phyloP scores from a whole-genome alignment of 345 rosid genomes.

The Pugionium cornutum region DNA sequence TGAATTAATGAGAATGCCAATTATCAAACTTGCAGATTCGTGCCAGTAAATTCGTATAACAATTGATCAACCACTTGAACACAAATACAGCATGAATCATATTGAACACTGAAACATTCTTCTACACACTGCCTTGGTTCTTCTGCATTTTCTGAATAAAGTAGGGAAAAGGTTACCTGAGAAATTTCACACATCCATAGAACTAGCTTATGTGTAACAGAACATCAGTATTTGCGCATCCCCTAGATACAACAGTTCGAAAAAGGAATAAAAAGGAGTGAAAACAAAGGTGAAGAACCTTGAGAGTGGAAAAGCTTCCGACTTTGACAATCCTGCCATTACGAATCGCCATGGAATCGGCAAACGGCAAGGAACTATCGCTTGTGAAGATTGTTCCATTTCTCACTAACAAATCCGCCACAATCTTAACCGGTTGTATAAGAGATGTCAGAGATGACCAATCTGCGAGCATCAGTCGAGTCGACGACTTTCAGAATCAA shows the following conservation, averaged over 20 bases:
- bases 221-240: too few relatives aligned
- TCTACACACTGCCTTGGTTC: background rate
- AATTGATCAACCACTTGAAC: conserved; percentile 5
- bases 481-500: conserved; percentile 2
- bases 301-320: conserved; percentile 64
- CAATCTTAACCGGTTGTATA: conserved; percentile 32
- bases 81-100: background rate
- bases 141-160: background rate
- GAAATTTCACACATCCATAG: too few relatives aligned
- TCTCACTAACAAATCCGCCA: conserved; percentile 66
- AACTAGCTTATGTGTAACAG: too few relatives aligned
- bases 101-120: background rate
- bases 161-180: too few relatives aligned
- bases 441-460: conserved; percentile 51
- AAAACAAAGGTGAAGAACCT: conserved; percentile 42
- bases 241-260: background rate
- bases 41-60: background rate
- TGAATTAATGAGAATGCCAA: conserved; percentile 11
- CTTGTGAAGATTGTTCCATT: conserved; percentile 84
- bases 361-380: conserved; percentile 59
- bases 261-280: conserved; percentile 7
- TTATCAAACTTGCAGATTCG: conserved; percentile 20
- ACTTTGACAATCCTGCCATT: conserved; percentile 71
- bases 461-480: conserved; percentile 39
- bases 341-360: conserved; percentile 76